phyloP scores from a whole-genome alignment of 1,284 basidiomycete species.

The Malassezia obtusa region DNA sequence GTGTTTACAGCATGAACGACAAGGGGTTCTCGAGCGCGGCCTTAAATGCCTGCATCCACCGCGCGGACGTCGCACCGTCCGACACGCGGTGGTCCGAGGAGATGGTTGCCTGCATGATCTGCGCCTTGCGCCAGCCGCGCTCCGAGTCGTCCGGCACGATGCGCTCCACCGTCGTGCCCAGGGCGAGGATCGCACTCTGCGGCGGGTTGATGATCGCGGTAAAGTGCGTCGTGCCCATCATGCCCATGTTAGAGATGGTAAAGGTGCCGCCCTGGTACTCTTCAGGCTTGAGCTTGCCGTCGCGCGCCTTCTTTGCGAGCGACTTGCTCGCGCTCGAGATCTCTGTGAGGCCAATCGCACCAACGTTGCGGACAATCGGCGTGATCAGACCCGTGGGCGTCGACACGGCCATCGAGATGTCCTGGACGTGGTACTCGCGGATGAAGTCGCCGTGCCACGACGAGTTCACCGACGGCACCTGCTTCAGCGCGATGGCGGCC shows the following conservation, averaged over 20 bases:
- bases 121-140: slow-evolving; percentile 59
- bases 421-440: slow-evolving; percentile 90
- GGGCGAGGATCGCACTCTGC: slow-evolving; percentile 92
- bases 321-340: slow-evolving; percentile 87
- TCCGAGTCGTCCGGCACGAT: slow-evolving; percentile 73
- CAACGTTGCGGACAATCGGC: slow-evolving; percentile 89
- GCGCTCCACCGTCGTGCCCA: slow-evolving; percentile 76
- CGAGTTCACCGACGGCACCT: slow-evolving; percentile 95
- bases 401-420: slow-evolving; percentile 93
- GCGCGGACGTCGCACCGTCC: slow-evolving; percentile 54
- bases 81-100: slow-evolving; percentile 77
- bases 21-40: slow-evolving; percentile 93
- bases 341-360: slow-evolving; percentile 76
- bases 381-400: slow-evolving; percentile 94
- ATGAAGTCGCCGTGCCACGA: slow-evolving; percentile 95
- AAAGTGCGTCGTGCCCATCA: slow-evolving; percentile 84
- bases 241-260: slow-evolving; percentile 98
- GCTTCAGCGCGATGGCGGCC: slow-evolving; percentile 73
- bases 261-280: slow-evolving; percentile 98
- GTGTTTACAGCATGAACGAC: slow-evolving; percentile 38
- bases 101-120: slow-evolving; percentile 91
- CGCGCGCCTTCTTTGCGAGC: slow-evolving; percentile 86
- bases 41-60: slow-evolving; percentile 74
- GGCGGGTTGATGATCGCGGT: slow-evolving; percentile 99
- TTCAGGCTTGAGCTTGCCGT: slow-evolving; percentile 85